Evolutionary conservation across 306 rosid species (phyloP), one percentile per base, ranked within the genome.

Genomic region (Gleditsia sinensis): DNA sequence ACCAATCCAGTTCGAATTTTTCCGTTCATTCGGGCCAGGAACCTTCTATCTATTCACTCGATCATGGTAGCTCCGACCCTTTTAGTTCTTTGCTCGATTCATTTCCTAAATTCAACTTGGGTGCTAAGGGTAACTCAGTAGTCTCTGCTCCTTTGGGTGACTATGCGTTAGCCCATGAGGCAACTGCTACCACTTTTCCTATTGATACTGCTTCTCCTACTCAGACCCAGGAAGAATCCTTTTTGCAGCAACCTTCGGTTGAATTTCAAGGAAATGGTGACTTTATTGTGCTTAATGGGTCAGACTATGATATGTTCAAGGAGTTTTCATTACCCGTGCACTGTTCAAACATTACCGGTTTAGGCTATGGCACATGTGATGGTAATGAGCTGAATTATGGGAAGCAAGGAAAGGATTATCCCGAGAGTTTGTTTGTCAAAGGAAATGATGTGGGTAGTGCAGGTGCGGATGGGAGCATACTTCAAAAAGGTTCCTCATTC

Each of bases 41-140:
- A 67, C 69, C 67, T 45, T 23, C 20, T 69, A 9, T 16, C 17
- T 11, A n/a, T 14, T 74, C 83, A 5, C 36, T 20, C 19, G 54
- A 50, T 37, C 76, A 75, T 55, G 37, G 3, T 42, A 32, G 40
- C 46, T 73, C 76, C 6, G 84, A 88, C 80, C 75, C 83, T 61
- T 82, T 67, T 70, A 71, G 70, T 53, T 80, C 84, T 53, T 37
- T 82, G 78, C 74, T 78, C 21, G 70, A 78, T 68, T 70, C 87
- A 9, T 73, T 82, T 24, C 45, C 77, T 59, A 24, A 78, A 36
- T 27, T 70, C 74, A 80, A 57, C 56, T 24, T 57, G 57, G 72
- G 64, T 72, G 75, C 67, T 25, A 81, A 75, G 75, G 81, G 20
- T 49, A 59, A 14, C 27, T 24, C 81, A n/a, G 14, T 33, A 10